Evolutionary conservation across 1,139 yeast genomes (phyloP).

Genomic region (Magnusiomyces suaveolens): DNA sequence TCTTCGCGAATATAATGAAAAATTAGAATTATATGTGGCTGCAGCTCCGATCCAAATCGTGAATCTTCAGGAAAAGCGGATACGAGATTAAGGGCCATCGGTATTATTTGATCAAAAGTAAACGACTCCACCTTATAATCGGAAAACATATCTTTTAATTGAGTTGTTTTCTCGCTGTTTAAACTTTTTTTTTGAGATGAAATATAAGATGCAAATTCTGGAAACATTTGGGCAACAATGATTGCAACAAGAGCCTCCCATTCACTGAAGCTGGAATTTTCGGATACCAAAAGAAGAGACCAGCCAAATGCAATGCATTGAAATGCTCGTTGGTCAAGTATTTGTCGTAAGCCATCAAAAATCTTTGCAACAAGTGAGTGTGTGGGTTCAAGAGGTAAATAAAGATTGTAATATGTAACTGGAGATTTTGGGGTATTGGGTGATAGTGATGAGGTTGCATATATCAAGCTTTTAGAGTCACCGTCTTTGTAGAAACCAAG

Average conservation of each 20-base stretch:
- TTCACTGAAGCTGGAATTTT: conserved; percentile 38
- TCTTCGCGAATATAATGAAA: conserved; percentile 77
- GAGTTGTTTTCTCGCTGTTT: not conserved
- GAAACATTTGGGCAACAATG: conserved; percentile 27
- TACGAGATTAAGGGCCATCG: not conserved
- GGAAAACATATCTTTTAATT: not conserved
- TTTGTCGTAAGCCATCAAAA: conserved; percentile 28
- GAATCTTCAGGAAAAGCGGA: not conserved
- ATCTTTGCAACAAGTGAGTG: conserved; percentile 37
- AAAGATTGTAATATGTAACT: conserved; percentile 6
- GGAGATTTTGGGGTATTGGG: not conserved
- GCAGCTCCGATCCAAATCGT: conserved; percentile 21
- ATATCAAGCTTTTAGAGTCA: conserved; percentile 2
- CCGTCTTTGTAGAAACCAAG: conserved; percentile 3
- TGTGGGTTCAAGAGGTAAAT: conserved; percentile 34
- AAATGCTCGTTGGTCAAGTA: conserved; percentile 50
- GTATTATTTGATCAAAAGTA: not conserved
- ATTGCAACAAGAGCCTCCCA: conserved; percentile 57
- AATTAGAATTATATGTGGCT: conserved; percentile 54
- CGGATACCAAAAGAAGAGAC: conserved; percentile 47
- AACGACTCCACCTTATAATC: not conserved
- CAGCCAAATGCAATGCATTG: conserved; percentile 45
- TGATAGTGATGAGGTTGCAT: conserved; percentile 1
- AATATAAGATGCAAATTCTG: not conserved
- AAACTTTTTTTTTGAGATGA: not conserved